A percentile compares a stretch with the other conserved stretches of the same genome.
Conservation (phyloP, 1,139 yeast species). For the Zygoascus meyerae region DNA sequence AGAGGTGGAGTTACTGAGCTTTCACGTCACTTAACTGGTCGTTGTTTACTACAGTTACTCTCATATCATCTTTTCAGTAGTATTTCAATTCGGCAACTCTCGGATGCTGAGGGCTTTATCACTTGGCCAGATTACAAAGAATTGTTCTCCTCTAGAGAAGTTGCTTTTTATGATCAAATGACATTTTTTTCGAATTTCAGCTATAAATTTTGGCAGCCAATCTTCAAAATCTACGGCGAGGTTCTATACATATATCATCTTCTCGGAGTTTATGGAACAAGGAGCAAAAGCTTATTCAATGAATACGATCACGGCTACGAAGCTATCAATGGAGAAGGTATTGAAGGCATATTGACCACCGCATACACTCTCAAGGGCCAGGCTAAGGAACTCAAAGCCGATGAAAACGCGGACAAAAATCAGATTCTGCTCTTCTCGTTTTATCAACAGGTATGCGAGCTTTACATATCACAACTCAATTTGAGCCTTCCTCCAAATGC, state of each 20-base stretch:
- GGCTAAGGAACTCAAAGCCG: not conserved
- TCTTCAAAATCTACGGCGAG: constrained; percentile 4
- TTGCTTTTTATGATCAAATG: constrained; percentile 3
- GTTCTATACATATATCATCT: not conserved
- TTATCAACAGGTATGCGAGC: not conserved
- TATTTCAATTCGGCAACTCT: not conserved
- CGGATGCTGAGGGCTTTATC: constrained; percentile 1
- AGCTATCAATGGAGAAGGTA: not conserved
- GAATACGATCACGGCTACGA: not conserved
- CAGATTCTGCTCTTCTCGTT: not conserved
- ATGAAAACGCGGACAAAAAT: not conserved
- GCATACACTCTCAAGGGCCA: not conserved
- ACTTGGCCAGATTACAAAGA: constrained; percentile 1
- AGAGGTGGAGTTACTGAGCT: constrained; percentile 4
- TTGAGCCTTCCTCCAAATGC: not conserved
- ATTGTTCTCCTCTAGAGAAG: not conserved
- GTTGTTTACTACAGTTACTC: constrained; percentile 1
- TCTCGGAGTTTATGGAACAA: constrained; percentile 2
- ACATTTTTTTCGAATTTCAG: not conserved
- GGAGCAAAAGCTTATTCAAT: not conserved
- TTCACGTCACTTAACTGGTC: not conserved
- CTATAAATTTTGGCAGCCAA: constrained; percentile 1
- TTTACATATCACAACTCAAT: not conserved
- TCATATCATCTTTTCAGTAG: constrained; percentile 2
- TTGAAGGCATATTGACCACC: not conserved